Evolutionary conservation across 495 filamentous ascomycete genomes (phyloP).

Genomic region (Parathielavia hyrcaniae): DNA sequence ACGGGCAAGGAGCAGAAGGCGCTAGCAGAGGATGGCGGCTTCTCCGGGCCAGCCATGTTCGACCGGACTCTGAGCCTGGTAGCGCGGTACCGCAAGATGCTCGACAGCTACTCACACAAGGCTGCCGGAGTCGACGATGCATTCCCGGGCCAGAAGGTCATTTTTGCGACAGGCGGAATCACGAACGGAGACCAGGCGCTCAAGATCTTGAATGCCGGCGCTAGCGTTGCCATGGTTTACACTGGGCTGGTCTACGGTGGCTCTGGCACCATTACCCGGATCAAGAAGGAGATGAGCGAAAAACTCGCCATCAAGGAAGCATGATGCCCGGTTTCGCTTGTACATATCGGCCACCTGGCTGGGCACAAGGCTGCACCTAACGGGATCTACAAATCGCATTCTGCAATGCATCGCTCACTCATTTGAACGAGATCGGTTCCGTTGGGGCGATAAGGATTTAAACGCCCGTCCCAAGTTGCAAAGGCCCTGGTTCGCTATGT

Average conservation of each 20-base stretch:
- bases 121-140: constrained; percentile 15
- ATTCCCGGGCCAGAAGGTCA: constrained; percentile 57
- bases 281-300: constrained; percentile 79
- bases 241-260: constrained; percentile 78
- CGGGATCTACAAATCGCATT: not conserved
- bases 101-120: constrained; percentile 51
- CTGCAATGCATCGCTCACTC: not conserved
- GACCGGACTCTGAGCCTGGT: constrained; percentile 69
- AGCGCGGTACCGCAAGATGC: constrained; percentile 63
- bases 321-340: not conserved
- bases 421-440: no score
- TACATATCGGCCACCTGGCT: not conserved
- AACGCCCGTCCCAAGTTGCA: no score
- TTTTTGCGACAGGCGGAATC: constrained; percentile 91
- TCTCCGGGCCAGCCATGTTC: constrained; percentile 84
- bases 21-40: constrained; percentile 74
- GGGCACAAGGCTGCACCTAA: not conserved
- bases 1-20: constrained; percentile 59
- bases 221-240: constrained; percentile 80
- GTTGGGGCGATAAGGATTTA: no score
- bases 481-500: no score
- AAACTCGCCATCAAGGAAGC: constrained; percentile 20
- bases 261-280: constrained; percentile 73
- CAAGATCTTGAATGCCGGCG: constrained; percentile 73
- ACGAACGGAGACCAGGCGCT: constrained; percentile 75